Evolutionary conservation across 208 protist genomes (phyloP).

Genomic region (Trypanosomatidae sp.): DNA sequence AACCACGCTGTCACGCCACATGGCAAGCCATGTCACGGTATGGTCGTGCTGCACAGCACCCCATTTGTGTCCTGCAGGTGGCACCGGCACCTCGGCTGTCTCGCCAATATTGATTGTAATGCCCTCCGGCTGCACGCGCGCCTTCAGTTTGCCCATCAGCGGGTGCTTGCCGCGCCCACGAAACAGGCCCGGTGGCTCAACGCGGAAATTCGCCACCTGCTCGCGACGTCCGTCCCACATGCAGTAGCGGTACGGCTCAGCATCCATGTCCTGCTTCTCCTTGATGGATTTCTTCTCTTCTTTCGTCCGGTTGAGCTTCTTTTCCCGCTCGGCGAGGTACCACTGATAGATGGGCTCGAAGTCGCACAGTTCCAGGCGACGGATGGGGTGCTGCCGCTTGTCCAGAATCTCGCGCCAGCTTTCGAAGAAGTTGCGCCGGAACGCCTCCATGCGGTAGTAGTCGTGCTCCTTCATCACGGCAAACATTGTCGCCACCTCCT

Average conservation of each 20-base stretch:
- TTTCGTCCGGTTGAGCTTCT: constrained; percentile 75
- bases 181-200: constrained; percentile 99
- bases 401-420: constrained; percentile 93
- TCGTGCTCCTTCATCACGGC: constrained; percentile 94
- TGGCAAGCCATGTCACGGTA: constrained; percentile 98
- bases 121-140: constrained; percentile 96
- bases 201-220: constrained; percentile 97
- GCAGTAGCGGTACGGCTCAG: constrained; percentile 90
- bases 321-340: constrained; percentile 89
- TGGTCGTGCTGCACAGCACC: constrained; percentile 93
- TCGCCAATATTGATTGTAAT: constrained; percentile 98
- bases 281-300: constrained; percentile 95
- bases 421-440: constrained; percentile 98
- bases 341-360: constrained; percentile 96
- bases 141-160: constrained; percentile 95
- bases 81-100: constrained; percentile 77
- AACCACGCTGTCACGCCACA: constrained; percentile 96
- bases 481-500: constrained; percentile 99
- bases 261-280: constrained; percentile 79
- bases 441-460: constrained; percentile 94
- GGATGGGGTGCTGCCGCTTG: constrained; percentile 91
- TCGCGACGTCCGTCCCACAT: constrained; percentile 94
- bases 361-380: constrained; percentile 95
- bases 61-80: constrained; percentile 95
- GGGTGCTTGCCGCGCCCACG: constrained; percentile 98